Base-by-base conservation (phyloP, 805 yeast genomes). In the Starmerella cellae region DNA sequence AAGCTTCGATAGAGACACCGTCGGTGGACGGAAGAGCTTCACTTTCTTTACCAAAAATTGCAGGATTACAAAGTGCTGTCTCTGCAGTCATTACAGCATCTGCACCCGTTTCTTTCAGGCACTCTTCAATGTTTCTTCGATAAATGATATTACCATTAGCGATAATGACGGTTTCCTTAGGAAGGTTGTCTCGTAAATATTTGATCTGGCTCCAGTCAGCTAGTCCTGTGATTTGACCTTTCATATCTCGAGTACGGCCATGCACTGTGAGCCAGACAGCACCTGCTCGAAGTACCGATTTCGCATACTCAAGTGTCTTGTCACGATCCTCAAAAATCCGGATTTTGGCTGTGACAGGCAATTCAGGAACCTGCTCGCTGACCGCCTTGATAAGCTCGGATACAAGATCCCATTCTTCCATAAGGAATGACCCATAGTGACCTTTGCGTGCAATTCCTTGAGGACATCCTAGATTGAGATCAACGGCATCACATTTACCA, bases 31-130 rank as follows among this genome's bases (percentile, higher is more conserved):
- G 11, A 8, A 9, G 11, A 9, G 11, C 11, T 24, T 24, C 28
- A 8, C 8, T 24, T 18, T 13, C 38, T 6, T 24, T n/a, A 71
- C 62, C 57, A 59, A 91, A 88, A 1, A 87, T 75, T 5, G 94
- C 96, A 0, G 99, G 99, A 55, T 91, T 91, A 62, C 78, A 82
- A 28, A 91, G 65, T 56, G 85, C 85, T 1, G 95, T 95, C 60
- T 91, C 99, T 1, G 98, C 98, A 33, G 93, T 78, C 98, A 91
- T 91, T 16, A 91, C 91, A 0, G 85, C 95, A 62, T 91, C 96
- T 49, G 91, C 81, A 1, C 63, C 65, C 4, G 83, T 74, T 8
- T 65, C 70, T 2, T 67, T 68, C 35, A 75, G 58, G 58, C 95
- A 81, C 47, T 91, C 68, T 1, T 68, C 67, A 20, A 88, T 66